These are phyloP conservation scores for Musa acuminata DNA, from an alignment of 176 grass and related monocot species.

Conservation along the genomic window DNA sequence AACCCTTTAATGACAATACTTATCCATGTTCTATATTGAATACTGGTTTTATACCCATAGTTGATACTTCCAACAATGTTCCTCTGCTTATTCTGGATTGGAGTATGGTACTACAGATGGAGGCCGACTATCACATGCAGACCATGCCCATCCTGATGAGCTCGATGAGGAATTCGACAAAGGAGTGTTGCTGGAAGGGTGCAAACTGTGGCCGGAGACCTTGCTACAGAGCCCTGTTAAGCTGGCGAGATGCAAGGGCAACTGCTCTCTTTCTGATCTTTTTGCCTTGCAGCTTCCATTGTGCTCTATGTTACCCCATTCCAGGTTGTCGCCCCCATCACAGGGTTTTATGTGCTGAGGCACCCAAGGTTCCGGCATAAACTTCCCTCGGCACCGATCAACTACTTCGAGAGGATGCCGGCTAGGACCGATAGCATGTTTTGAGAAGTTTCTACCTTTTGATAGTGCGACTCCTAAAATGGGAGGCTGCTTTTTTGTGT, in stretches of 20 bases:
- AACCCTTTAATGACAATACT: no score
- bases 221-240: slow-evolving; percentile 9
- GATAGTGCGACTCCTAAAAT: no score
- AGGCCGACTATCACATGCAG: slow-evolving; percentile 7
- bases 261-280: slow-evolving; percentile 17
- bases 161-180: slow-evolving; percentile 8
- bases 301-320: no score
- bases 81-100: slow-evolving; percentile 12
- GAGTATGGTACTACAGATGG: slow-evolving; percentile 18
- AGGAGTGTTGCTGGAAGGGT: slow-evolving; percentile 15
- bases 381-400: no score
- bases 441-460: no score
- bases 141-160: slow-evolving; percentile 15
- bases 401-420: no score
- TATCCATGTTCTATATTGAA: no score
- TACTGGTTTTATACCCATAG: slow-evolving; percentile 4
- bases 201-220: slow-evolving; percentile 13
- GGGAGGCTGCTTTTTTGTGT: no score
- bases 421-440: no score
- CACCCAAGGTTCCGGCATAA: no score
- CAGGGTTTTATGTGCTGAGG: no score
- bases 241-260: slow-evolving; percentile 18
- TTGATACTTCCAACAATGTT: slow-evolving; percentile 17
- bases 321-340: no score
- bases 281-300: slow-evolving; percentile 3